Base-by-base conservation (phyloP, 805 yeast genomes). In the Saturnispora halmiae region DNA sequence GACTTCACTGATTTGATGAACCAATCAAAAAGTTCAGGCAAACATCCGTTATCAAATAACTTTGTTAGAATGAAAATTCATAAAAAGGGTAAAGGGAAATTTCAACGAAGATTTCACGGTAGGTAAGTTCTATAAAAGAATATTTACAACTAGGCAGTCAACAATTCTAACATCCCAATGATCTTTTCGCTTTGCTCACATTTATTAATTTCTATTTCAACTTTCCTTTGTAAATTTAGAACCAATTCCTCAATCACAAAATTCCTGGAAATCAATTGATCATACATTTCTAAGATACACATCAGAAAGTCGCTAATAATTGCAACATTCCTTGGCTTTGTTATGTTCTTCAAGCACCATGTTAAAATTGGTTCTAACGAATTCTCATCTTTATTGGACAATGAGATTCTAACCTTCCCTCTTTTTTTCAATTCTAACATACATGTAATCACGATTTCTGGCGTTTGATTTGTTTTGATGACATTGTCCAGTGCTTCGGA, bases 91-190 rank as follows among this genome's bases (percentile, higher is more conserved):
- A 45, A 50, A 10, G 48, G 54, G 10, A 40, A 53, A 26, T 55
- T 53, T 38, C 37, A 40, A 27, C 49, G 56, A 10, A 40, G 53
- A 26, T 55, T 53, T 38, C 37, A 40, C 24, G 49, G 56, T 37
- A 43, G 59, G 36, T 16, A 29, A 14, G 6, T 15, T 29, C 16
- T 6, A n/a, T 29, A n/a, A 15, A n/a, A 14, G 14, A 14, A 10
- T 15, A 29, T 10, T 14, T 25, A 11, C 9, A 49, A 39, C 63
- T 72, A 46, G 63, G 55, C 72, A 38, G 87, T 79, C 52, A 90
- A 68, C 51, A 92, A 62, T 61, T 86, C 94, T 52, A 92, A 66
- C 96, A 92, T 92, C 41, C 98, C 98, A 53, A 82, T 86, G 33
- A 92, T 77, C 57, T 77, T 80, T 58, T 81, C 82, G 6, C 96